A percentile compares a stretch with the other conserved stretches of the same genome.
phyloP scores from a whole-genome alignment of 2,329 filamentous ascomycete species.

The Thermomyces lanuginosus region DNA sequence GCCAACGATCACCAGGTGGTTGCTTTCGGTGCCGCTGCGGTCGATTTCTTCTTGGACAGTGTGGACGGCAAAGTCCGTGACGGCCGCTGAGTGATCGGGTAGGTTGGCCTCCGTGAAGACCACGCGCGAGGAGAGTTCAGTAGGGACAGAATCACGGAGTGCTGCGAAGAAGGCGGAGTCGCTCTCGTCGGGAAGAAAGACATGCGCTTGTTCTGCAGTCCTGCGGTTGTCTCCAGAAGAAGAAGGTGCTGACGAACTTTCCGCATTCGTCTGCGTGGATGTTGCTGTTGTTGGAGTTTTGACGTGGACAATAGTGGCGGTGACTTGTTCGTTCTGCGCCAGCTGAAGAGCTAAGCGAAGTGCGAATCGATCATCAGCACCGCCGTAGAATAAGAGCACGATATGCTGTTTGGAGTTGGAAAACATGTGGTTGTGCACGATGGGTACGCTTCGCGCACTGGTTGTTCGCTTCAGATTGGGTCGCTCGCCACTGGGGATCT shows the following conservation, averaged over 20 bases:
- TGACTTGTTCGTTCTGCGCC: slow-evolving; percentile 60
- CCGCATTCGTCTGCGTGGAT: slow-evolving; percentile 3
- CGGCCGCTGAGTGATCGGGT: slow-evolving; percentile 13
- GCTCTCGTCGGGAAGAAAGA: slow-evolving; percentile 23
- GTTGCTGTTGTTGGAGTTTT: slow-evolving; percentile 12
- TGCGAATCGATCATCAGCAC: slow-evolving; percentile 63
- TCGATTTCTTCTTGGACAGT: slow-evolving; percentile 45
- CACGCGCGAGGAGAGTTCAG: slow-evolving; percentile 37
- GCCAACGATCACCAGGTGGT: slow-evolving; percentile 55
- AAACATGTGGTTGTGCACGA: slow-evolving; percentile 42
- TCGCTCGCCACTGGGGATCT: slow-evolving; percentile 17
- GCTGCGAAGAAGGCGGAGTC: slow-evolving; percentile 42
- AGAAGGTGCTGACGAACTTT: slow-evolving; percentile 2
- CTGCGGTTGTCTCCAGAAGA: too few species aligned
- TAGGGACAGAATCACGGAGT: slow-evolving; percentile 39
- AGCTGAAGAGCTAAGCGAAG: slow-evolving; percentile 71
- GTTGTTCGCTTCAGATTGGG: slow-evolving; percentile 22
- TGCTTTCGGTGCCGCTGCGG: slow-evolving; percentile 46
- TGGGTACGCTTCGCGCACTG: slow-evolving; percentile 44
- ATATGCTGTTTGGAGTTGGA: slow-evolving; percentile 56
- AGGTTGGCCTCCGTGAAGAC: slow-evolving; percentile 32
- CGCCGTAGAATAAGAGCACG: slow-evolving; percentile 76
- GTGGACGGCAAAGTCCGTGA: slow-evolving; percentile 30
- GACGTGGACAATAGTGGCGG: slow-evolving; percentile 56
- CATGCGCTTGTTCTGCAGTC: too few species aligned